A percentile compares a stretch with the other conserved stretches of the same genome.
Conservation (phyloP, 2,329 filamentous ascomycete genomes). For the Sphaerulina musiva region DNA sequence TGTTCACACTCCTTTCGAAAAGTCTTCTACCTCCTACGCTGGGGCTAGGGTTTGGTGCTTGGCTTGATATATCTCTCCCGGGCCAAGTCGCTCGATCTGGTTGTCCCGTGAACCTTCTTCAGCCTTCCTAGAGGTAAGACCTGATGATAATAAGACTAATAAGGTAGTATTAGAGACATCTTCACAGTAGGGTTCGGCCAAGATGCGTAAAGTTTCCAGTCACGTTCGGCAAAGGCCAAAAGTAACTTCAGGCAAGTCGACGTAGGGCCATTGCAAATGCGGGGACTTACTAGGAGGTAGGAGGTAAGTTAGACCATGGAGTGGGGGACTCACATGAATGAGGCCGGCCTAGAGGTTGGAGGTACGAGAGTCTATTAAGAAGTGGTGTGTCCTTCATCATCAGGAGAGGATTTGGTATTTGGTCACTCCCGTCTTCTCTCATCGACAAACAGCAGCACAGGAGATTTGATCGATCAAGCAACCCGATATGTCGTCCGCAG, state of each 20-base stretch:
- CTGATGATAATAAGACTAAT: too few relatives aligned
- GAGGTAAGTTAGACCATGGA: too few relatives aligned
- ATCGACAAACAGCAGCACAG: neutral
- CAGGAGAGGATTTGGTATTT: too few relatives aligned
- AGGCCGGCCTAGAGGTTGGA: constrained; percentile 3
- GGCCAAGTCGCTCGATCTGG: too few relatives aligned
- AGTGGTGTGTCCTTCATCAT: neutral
- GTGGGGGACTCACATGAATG: neutral
- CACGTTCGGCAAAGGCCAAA: constrained; percentile 12
- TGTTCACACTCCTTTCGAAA: too few relatives aligned
- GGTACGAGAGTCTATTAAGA: neutral
- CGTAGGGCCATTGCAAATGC: constrained; percentile 7
- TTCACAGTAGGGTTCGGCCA: constrained; percentile 1
- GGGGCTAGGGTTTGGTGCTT: too few relatives aligned
- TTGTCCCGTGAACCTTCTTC: too few relatives aligned
- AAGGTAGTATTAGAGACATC: too few relatives aligned
- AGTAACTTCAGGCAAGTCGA: neutral
- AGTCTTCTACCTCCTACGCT: too few relatives aligned
- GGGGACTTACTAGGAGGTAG: neutral
- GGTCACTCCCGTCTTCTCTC: neutral
- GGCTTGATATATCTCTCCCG: too few relatives aligned
- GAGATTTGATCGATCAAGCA: neutral
- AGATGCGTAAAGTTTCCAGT: constrained; percentile 10
- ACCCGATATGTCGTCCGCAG: constrained; percentile 2
- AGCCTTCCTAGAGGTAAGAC: too few relatives aligned